Conservation (phyloP, 441 rosid genomes). For the Gossypium laxum region DNA sequence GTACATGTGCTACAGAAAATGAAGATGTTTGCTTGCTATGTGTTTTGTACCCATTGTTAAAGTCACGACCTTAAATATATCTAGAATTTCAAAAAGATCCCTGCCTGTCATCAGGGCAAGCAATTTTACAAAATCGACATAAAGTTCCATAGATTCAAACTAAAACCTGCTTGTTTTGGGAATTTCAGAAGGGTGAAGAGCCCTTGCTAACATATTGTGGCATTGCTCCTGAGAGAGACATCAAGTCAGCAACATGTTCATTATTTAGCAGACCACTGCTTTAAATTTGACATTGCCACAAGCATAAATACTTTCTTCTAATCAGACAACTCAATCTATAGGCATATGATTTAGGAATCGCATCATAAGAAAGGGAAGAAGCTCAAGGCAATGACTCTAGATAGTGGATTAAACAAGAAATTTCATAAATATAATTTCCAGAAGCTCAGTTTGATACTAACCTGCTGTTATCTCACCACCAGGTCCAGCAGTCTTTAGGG, state of each 20-base stretch:
- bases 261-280: neutral
- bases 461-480: slow-evolving; percentile 99
- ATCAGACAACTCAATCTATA: neutral
- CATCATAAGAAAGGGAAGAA: neutral
- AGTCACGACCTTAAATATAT: neutral
- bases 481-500: slow-evolving; percentile 86
- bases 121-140: neutral
- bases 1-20: neutral
- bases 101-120: neutral
- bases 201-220: neutral
- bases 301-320: neutral
- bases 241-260: neutral
- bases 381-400: neutral
- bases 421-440: slow-evolving; percentile 8
- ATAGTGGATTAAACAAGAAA: neutral
- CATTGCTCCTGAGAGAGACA: slow-evolving; percentile 6
- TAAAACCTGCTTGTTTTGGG: neutral
- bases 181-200: neutral
- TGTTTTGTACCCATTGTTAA: neutral
- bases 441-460: slow-evolving; percentile 22
- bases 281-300: slow-evolving; percentile 4
- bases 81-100: neutral
- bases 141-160: neutral
- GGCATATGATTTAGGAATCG: neutral
- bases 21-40: neutral